These are phyloP conservation scores for Hsuehochloa calcarea DNA, from an alignment of 176 grass and related monocot species.

Conservation along the genomic window DNA sequence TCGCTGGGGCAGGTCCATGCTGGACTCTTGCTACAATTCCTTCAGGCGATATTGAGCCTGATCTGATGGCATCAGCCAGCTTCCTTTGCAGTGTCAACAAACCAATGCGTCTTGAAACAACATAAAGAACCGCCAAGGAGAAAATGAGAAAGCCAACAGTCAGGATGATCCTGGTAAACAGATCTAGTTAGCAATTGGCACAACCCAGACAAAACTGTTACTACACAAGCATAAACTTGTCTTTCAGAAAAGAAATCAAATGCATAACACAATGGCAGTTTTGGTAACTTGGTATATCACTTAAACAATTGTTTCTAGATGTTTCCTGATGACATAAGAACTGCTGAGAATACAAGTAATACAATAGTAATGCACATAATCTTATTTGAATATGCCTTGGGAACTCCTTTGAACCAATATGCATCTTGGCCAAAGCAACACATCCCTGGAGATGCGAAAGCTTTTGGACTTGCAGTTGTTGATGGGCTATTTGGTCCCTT, in stretches of 20 bases:
- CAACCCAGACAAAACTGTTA: neutral
- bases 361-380: too few species aligned
- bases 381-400: too few species aligned
- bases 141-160: conserved; percentile 65
- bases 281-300: neutral
- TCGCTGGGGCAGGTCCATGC: conserved; percentile 18
- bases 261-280: neutral
- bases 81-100: conserved; percentile 82
- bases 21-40: conserved; percentile 41
- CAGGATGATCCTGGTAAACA: conserved; percentile 65
- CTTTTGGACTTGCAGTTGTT: too few species aligned
- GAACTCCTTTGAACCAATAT: too few species aligned
- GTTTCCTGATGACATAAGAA: too few species aligned
- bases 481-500: too few species aligned
- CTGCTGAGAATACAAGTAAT: too few species aligned
- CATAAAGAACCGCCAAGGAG: conserved; percentile 59
- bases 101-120: conserved; percentile 63
- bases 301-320: neutral
- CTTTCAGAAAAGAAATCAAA: neutral
- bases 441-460: too few species aligned
- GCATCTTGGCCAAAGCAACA: too few species aligned
- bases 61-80: conserved; percentile 67
- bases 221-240: neutral
- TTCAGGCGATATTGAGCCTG: conserved; percentile 55
- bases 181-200: conserved; percentile 15